Evolutionary conservation across 2,329 filamentous ascomycete species (phyloP).

Genomic region (Acarospora socialis): DNA sequence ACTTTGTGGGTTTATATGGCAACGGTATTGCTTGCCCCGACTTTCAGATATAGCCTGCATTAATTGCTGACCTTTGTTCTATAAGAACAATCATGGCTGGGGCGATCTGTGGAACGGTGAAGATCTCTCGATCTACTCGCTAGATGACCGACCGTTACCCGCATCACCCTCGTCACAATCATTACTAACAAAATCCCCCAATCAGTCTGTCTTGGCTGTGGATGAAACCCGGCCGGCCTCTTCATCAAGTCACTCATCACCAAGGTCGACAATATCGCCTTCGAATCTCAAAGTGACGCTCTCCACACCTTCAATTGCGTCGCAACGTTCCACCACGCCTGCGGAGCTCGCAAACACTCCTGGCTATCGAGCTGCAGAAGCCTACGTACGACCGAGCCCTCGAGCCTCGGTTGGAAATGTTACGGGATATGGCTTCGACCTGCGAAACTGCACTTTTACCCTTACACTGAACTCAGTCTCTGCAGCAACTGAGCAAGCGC

Average conservation of each 20-base stretch:
- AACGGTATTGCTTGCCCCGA: constrained; percentile 46
- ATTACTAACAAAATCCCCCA: constrained; percentile 22
- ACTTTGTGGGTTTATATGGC: constrained; percentile 79
- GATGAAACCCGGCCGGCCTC: constrained; percentile 36
- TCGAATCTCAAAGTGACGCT: constrained; percentile 62
- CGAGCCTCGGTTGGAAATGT: constrained; percentile 61
- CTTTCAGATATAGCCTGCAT: too few species aligned
- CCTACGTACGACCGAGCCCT: constrained; percentile 76
- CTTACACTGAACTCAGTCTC: constrained; percentile 52
- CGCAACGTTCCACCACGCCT: constrained; percentile 36
- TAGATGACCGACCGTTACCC: constrained; percentile 57
- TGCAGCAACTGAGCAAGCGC: constrained; percentile 46
- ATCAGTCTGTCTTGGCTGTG: constrained; percentile 23
- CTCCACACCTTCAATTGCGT: constrained; percentile 41
- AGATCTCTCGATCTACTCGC: constrained; percentile 78
- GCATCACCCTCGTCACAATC: constrained; percentile 18
- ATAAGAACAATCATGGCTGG: constrained; percentile 67
- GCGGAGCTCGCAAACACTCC: constrained; percentile 47
- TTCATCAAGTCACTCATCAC: constrained; percentile 36
- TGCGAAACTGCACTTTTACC: constrained; percentile 63
- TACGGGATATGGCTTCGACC: constrained; percentile 62
- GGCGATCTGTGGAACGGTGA: constrained; percentile 98
- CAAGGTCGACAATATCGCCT: constrained; percentile 47
- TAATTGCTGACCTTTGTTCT: neutral
- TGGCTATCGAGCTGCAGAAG: constrained; percentile 81